Evolutionary conservation across 2,329 filamentous ascomycete genomes (phyloP).

Genomic region (Monosporascus sp.): DNA sequence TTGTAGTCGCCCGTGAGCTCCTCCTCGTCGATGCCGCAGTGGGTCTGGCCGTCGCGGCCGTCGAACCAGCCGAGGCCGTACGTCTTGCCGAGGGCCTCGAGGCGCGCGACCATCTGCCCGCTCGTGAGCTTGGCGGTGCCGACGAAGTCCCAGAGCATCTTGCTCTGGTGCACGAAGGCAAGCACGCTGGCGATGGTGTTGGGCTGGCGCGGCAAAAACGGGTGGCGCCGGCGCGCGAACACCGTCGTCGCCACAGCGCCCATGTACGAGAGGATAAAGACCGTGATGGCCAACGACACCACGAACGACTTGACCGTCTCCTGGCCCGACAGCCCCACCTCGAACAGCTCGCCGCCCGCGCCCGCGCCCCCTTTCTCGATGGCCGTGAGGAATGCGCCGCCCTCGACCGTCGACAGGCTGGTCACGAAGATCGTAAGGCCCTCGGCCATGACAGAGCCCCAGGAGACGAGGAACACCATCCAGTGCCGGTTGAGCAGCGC

Average conservation of each 20-base stretch:
- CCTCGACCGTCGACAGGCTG: constrained; percentile 59
- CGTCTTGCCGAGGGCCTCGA: constrained; percentile 56
- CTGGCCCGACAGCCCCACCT: constrained; percentile 40
- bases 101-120: constrained; percentile 53
- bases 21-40: constrained; percentile 75
- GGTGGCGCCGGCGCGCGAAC: constrained; percentile 56
- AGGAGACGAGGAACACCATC: constrained; percentile 62
- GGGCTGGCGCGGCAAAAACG: constrained; percentile 72
- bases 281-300: constrained; percentile 55
- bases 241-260: constrained; percentile 52
- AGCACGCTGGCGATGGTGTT: constrained; percentile 72
- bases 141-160: constrained; percentile 73
- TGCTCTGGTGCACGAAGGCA: constrained; percentile 73
- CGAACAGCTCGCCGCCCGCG: constrained; percentile 13
- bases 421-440: constrained; percentile 65
- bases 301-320: constrained; percentile 62
- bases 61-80: constrained; percentile 76
- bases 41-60: constrained; percentile 65
- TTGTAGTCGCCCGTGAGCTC: constrained; percentile 61
- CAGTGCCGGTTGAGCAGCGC: constrained; percentile 59
- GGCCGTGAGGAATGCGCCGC: constrained; percentile 49
- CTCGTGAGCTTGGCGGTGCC: constrained; percentile 60
- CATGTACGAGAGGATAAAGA: constrained; percentile 63
- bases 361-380: constrained; percentile 8
- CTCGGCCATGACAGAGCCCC: constrained; percentile 68